phyloP scores from a whole-genome alignment of 768 basidiomycete species.

The Clitopilus passeckerianus region DNA sequence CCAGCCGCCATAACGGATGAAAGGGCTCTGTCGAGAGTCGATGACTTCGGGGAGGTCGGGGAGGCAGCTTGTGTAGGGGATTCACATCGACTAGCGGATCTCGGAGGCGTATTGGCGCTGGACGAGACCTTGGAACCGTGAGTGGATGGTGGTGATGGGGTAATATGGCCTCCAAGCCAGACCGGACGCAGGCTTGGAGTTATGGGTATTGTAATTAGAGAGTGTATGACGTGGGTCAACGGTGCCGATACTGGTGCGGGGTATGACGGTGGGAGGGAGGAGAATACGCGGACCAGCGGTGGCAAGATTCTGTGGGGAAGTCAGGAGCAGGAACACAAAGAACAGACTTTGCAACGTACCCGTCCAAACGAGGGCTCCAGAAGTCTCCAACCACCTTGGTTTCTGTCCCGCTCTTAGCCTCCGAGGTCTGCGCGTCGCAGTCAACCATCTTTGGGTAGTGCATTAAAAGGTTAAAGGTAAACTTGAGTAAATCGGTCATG shows the following conservation, averaged over 20 bases:
- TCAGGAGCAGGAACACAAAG: neutral
- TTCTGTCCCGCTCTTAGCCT: slow-evolving; percentile 20
- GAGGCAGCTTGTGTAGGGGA: slow-evolving; percentile 26
- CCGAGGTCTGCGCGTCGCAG: slow-evolving; percentile 37
- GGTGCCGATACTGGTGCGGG: slow-evolving; percentile 66
- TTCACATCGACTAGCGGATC: slow-evolving; percentile 29
- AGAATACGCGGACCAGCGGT: slow-evolving; percentile 67
- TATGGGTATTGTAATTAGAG: slow-evolving; percentile 76
- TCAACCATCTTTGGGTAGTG: slow-evolving; percentile 73
- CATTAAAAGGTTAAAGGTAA: slow-evolving; percentile 74
- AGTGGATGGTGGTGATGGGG: slow-evolving; percentile 25
- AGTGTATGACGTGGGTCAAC: slow-evolving; percentile 77
- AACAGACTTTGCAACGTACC: no score
- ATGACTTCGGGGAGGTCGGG: slow-evolving; percentile 23
- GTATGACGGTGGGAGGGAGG: slow-evolving; percentile 55
- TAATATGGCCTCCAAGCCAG: slow-evolving; percentile 54
- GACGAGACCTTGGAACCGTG: slow-evolving; percentile 31
- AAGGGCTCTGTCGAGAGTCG: slow-evolving; percentile 26
- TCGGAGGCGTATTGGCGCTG: slow-evolving; percentile 24
- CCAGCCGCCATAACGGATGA: slow-evolving; percentile 52
- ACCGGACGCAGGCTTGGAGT: slow-evolving; percentile 43
- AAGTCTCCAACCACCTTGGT: slow-evolving; percentile 61
- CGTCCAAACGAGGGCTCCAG: slow-evolving; percentile 71
- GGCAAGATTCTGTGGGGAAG: slow-evolving; percentile 51
- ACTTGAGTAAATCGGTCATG: slow-evolving; percentile 78